Base-by-base conservation (phyloP, 768 basidiomycete species). In the Fomitopsis pulvina region DNA sequence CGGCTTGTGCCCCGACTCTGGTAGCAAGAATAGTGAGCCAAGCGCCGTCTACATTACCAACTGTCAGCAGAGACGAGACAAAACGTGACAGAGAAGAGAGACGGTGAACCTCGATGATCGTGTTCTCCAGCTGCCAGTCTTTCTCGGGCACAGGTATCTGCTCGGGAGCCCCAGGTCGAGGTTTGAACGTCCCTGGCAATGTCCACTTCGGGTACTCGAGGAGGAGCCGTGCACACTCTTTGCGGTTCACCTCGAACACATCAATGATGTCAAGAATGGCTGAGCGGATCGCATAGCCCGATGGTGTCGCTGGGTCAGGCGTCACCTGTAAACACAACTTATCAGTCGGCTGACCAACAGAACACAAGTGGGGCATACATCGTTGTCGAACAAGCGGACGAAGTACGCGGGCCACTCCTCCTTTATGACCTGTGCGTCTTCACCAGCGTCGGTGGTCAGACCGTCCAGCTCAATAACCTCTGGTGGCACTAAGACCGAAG, bases 201-300 rank as follows among this genome's bases (percentile, higher is more conserved):
- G 83, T 79, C 88, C 92, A 96, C 59, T 83, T 85, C 1, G 90
- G 87, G 48, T 87, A 84, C 63, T 92, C 86, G 40, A 96, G 75
- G 5, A 98, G 72, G 7, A 97, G 70, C 2, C 88, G 75, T 1
- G 96, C 94, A 56, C 86, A 88, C 60, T 99, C 96, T 65, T 95
- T 96, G 48, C 96, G 81, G 65, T 99, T 98, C 44, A 96, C 80
- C 65, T 98, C 95, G 60, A 90, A 98, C 14, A 97, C 86, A 50
- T 91, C 81, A 37, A 96, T 67, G 18, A 85, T 77, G 61, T 97
- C 93, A 6, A 80, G 67, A 9, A 96, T 65, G 21, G 81, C 73
- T 10, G 83, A 77, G 22, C 87, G 86, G 4, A 96, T 75, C 24
- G 85, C 73, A 66, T 92, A 95, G 3, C 93, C 93, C 8, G 79